A percentile compares a stretch with the other conserved stretches of the same genome.
phyloP scores from a whole-genome alignment of 208 protist genomes.

The Vickermania spadyakhi region DNA sequence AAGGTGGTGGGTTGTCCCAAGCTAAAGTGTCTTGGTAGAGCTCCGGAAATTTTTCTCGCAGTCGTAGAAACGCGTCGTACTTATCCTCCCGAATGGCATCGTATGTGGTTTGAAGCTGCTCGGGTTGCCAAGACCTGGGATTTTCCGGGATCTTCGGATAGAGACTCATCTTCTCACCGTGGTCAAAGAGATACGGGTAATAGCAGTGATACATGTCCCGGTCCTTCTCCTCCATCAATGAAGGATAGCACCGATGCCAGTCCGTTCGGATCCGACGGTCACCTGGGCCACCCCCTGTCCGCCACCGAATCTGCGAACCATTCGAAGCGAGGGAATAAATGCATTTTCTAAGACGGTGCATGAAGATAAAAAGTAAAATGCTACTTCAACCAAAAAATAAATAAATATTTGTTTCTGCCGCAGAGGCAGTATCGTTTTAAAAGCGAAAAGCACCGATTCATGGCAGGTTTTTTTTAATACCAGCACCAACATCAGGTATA shows the following conservation, averaged over 20 bases:
- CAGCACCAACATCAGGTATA: no score
- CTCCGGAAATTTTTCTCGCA: slow-evolving; percentile 89
- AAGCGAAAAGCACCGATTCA: no score
- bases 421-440: no score
- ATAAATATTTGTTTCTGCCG: no score
- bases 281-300: slow-evolving; percentile 67
- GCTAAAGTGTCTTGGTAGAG: slow-evolving; percentile 87
- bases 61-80: slow-evolving; percentile 87
- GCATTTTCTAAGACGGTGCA: background rate
- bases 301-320: slow-evolving; percentile 25
- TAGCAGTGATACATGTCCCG: slow-evolving; percentile 93
- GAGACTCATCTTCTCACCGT: slow-evolving; percentile 87
- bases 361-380: slow-evolving; percentile 6
- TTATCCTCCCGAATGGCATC: slow-evolving; percentile 92
- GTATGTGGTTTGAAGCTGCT: slow-evolving; percentile 91
- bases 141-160: slow-evolving; percentile 90
- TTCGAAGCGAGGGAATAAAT: slow-evolving; percentile 1
- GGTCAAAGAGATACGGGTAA: slow-evolving; percentile 91
- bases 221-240: slow-evolving; percentile 84
- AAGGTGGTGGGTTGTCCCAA: slow-evolving; percentile 90
- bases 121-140: slow-evolving; percentile 83
- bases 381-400: slow-evolving; percentile 3
- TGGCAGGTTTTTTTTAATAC: no score
- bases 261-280: slow-evolving; percentile 78
- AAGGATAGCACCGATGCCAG: slow-evolving; percentile 86